Evolutionary conservation across 257 asterid genomes (phyloP).

Genomic region (Petrea volubilis): DNA sequence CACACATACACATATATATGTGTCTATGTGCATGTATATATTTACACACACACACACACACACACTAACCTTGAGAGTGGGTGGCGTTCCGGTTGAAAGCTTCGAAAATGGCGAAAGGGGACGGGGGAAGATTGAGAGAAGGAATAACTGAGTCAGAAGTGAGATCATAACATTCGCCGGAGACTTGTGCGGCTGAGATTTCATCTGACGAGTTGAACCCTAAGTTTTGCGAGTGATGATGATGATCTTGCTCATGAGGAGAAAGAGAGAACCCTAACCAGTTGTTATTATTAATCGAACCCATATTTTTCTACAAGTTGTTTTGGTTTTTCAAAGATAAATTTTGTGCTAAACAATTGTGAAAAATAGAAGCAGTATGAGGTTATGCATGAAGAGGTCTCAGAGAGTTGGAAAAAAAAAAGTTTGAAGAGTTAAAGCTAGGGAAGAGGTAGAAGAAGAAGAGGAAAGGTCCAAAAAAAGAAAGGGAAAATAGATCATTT

Average conservation of each 20-base stretch:
- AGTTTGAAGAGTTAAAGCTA: constrained; percentile 15
- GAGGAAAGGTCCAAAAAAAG: constrained; percentile 32
- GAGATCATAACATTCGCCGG: constrained; percentile 54
- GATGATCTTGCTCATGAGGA: constrained; percentile 40
- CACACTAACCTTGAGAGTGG: constrained; percentile 46
- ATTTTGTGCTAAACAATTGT: too few species aligned
- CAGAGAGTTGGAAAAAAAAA: neutral
- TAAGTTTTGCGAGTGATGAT: constrained; percentile 22
- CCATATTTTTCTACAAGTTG: constrained; percentile 26
- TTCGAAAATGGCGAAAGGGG: constrained; percentile 51
- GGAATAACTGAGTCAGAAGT: constrained; percentile 47
- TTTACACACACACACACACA: too few species aligned
- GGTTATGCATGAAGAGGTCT: constrained; percentile 47
- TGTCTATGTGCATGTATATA: too few species aligned
- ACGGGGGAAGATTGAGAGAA: constrained; percentile 42
- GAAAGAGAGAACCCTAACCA: constrained; percentile 82
- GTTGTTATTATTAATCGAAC: constrained; percentile 47
- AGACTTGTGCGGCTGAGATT: constrained; percentile 18
- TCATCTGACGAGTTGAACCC: constrained; percentile 37
- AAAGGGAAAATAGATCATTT: constrained; percentile 17
- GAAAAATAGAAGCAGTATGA: neutral
- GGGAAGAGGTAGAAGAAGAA: constrained; percentile 26
- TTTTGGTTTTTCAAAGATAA: too few species aligned
- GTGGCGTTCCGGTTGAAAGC: constrained; percentile 43
- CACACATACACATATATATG: neutral